Conservation (phyloP, 2,329 filamentous ascomycete species). For the Xylariomycetidae sp. region DNA sequence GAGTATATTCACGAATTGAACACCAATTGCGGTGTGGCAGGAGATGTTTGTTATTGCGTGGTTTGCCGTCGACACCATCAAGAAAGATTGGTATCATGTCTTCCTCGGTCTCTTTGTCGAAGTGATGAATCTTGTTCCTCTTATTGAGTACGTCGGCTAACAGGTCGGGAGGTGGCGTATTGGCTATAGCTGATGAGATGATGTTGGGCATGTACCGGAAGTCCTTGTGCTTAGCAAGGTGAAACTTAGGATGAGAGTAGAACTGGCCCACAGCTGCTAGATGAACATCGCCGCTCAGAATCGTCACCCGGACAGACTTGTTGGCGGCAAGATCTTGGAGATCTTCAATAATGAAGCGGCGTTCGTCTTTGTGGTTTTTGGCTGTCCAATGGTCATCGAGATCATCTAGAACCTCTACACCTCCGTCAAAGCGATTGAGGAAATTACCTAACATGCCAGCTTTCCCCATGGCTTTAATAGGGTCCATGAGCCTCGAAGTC, state of each 20-base stretch:
- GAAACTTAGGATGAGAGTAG: conserved; percentile 81
- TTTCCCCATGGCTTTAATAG: conserved; percentile 82
- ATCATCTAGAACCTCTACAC: conserved; percentile 86
- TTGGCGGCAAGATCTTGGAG: conserved; percentile 90
- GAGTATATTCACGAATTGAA: conserved; percentile 79
- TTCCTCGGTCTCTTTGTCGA: conserved; percentile 78
- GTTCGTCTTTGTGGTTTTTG: conserved; percentile 87
- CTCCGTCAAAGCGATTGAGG: conserved; percentile 85
- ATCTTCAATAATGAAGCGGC: conserved; percentile 81
- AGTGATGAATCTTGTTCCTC: conserved; percentile 76
- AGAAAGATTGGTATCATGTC: conserved; percentile 93
- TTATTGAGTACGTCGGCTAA: conserved; percentile 91
- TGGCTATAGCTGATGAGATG: conserved; percentile 90
- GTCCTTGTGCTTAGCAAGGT: conserved; percentile 79
- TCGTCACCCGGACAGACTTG: conserved; percentile 86
- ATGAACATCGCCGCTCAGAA: conserved; percentile 92
- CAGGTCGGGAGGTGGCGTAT: conserved; percentile 81
- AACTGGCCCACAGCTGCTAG: conserved; percentile 90
- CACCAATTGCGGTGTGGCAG: conserved; percentile 94
- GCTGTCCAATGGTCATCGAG: conserved; percentile 97
- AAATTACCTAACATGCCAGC: conserved; percentile 75
- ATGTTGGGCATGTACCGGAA: conserved; percentile 97
- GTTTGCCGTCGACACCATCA: conserved; percentile 82
- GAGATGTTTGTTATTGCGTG: conserved; percentile 84
- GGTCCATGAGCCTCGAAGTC: conserved; percentile 81